A percentile compares a stretch with the other conserved stretches of the same genome.
Evolutionary conservation across 208 protist genomes (phyloP).

Genomic region (Herpetomonas muscarum): DNA sequence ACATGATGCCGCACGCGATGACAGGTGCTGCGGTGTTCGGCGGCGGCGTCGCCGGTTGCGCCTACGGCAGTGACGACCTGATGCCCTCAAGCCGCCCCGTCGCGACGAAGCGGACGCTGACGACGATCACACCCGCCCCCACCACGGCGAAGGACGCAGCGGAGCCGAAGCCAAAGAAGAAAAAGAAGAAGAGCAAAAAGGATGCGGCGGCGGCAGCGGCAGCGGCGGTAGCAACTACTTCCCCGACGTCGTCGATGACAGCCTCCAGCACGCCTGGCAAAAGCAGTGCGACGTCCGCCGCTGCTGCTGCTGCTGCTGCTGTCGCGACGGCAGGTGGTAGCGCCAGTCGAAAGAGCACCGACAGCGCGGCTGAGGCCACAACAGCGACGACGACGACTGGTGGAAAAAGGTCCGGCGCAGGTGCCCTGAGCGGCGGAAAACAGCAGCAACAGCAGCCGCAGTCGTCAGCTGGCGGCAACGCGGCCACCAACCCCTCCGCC

Average conservation of each 20-base stretch:
- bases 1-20: not conserved
- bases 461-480: too few species aligned
- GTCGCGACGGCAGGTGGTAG: too few species aligned
- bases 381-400: too few species aligned
- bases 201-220: not conserved
- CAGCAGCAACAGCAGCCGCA: too few species aligned
- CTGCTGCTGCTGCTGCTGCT: too few species aligned
- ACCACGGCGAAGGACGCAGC: not conserved
- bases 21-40: too few species aligned
- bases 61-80: not conserved
- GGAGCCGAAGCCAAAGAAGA: not conserved
- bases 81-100: not conserved
- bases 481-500: too few species aligned
- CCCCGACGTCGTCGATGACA: not conserved
- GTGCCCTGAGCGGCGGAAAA: too few species aligned
- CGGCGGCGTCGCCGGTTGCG: not conserved
- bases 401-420: too few species aligned
- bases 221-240: not conserved
- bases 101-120: not conserved
- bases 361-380: too few species aligned
- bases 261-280: not conserved
- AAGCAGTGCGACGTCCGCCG: too few species aligned
- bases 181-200: not conserved
- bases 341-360: too few species aligned
- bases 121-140: not conserved